These are phyloP conservation scores for Ogataea nitratoaversa DNA, from an alignment of 805 yeast genomes.

Conservation along the genomic window DNA sequence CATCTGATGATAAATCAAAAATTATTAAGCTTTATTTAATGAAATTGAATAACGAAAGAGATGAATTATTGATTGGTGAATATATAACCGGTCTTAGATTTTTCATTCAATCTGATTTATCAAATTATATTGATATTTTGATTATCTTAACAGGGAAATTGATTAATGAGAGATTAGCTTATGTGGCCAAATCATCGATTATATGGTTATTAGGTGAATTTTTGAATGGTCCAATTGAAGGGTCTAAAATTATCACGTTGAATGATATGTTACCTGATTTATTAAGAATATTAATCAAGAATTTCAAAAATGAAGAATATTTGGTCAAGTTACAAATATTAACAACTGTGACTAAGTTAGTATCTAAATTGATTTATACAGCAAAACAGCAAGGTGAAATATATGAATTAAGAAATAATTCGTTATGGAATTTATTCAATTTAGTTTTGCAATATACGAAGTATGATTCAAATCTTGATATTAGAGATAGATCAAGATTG, in stretches of 20 bases:
- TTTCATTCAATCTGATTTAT: slow-evolving; percentile 61
- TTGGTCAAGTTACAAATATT: slow-evolving; percentile 68
- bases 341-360: slow-evolving; percentile 68
- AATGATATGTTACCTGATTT: slow-evolving; percentile 68
- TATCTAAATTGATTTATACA: slow-evolving; percentile 49
- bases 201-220: slow-evolving; percentile 92
- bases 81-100: slow-evolving; percentile 68
- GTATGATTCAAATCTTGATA: slow-evolving; percentile 71
- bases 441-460: slow-evolving; percentile 60
- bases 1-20: slow-evolving; percentile 42
- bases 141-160: slow-evolving; percentile 39
- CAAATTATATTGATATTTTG: slow-evolving; percentile 50
- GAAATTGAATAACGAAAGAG: slow-evolving; percentile 29
- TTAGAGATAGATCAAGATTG: slow-evolving; percentile 81
- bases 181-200: slow-evolving; percentile 69
- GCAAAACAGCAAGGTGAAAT: slow-evolving; percentile 26
- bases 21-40: slow-evolving; percentile 61
- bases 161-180: slow-evolving; percentile 14
- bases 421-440: slow-evolving; percentile 50
- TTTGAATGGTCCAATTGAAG: slow-evolving; percentile 26
- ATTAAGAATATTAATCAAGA: slow-evolving; percentile 51
- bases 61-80: slow-evolving; percentile 48
- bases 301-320: slow-evolving; percentile 50
- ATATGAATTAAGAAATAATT: slow-evolving; percentile 34
- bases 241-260: slow-evolving; percentile 11